phyloP scores from a whole-genome alignment of 1,284 basidiomycete species.

The Ganoderma lucidum region DNA sequence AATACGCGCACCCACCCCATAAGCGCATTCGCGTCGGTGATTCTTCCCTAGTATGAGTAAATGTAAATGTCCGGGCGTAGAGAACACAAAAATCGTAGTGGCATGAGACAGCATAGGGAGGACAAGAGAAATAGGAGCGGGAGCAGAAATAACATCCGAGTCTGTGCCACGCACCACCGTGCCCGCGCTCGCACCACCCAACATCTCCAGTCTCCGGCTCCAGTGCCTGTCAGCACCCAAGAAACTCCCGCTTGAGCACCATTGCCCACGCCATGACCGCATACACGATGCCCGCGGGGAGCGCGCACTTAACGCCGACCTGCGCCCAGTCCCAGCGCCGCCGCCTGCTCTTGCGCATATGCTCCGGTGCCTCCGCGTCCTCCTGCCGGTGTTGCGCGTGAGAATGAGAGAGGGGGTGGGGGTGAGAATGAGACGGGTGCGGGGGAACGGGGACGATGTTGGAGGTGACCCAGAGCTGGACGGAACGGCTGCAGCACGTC shows the following conservation, averaged over 20 bases:
- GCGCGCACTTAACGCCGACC: slow-evolving; percentile 68
- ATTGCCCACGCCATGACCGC: slow-evolving; percentile 82
- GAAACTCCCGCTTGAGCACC: slow-evolving; percentile 51
- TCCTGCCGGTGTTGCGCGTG: slow-evolving; percentile 23
- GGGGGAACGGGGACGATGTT: slow-evolving; percentile 55
- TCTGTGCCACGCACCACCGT: background rate
- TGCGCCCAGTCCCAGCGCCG: slow-evolving; percentile 78
- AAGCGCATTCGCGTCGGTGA: background rate
- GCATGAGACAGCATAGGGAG: background rate
- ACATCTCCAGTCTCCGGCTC: background rate
- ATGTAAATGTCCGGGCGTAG: background rate
- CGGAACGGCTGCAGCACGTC: slow-evolving; percentile 74
- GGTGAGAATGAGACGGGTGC: slow-evolving; percentile 18
- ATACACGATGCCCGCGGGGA: slow-evolving; percentile 77
- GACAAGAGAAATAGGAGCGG: background rate
- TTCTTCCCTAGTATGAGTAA: too few species aligned
- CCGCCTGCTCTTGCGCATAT: slow-evolving; percentile 57
- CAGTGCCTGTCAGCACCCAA: slow-evolving; percentile 44
- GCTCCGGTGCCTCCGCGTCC: slow-evolving; percentile 41
- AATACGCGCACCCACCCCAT: background rate
- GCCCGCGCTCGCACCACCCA: background rate
- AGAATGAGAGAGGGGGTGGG: background rate
- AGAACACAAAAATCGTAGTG: background rate
- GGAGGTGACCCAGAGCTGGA: slow-evolving; percentile 89
- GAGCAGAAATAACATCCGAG: background rate